These are phyloP conservation scores for Solanum pennellii DNA, from an alignment of 257 asterid genomes.

Conservation along the genomic window DNA sequence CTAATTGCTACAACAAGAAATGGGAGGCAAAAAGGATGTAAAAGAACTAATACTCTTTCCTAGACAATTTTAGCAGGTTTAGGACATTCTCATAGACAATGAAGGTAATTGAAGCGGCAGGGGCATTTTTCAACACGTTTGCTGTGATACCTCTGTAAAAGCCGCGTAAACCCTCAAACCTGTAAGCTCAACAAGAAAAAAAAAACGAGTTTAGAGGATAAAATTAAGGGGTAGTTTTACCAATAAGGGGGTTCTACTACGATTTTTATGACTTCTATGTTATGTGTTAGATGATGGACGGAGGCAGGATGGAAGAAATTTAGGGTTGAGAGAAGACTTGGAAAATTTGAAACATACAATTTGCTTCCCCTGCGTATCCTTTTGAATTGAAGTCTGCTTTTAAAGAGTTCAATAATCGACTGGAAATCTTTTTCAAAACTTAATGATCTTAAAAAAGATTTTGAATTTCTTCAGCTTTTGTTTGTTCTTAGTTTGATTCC, in stretches of 20 bases:
- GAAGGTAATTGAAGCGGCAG: conserved; percentile 92
- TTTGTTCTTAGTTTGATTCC: not conserved
- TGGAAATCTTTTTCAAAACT: not conserved
- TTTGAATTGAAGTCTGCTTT: not conserved
- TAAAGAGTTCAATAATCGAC: not conserved
- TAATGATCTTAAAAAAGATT: not conserved
- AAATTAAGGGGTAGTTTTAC: not conserved
- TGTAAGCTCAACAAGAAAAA: conserved; percentile 15
- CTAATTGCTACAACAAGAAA: not conserved
- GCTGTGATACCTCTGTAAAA: conserved; percentile 94
- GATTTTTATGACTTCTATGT: not conserved
- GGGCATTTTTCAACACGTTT: conserved; percentile 76
- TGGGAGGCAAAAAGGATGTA: not conserved
- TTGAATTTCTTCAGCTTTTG: not conserved
- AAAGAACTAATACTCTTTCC: conserved; percentile 23
- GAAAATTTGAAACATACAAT: not conserved
- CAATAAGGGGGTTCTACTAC: not conserved
- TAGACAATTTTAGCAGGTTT: conserved; percentile 48
- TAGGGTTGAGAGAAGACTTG: not conserved
- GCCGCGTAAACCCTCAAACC: conserved; percentile 82
- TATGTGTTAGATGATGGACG: not conserved
- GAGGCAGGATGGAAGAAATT: not conserved
- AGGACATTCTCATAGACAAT: conserved; percentile 87
- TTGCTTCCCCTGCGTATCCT: not conserved
- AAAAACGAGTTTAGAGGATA: not conserved